Evolutionary conservation across 129 eudicot species (phyloP), one percentile per base, ranked within the genome.

Genomic region (Lactuca sativa): DNA sequence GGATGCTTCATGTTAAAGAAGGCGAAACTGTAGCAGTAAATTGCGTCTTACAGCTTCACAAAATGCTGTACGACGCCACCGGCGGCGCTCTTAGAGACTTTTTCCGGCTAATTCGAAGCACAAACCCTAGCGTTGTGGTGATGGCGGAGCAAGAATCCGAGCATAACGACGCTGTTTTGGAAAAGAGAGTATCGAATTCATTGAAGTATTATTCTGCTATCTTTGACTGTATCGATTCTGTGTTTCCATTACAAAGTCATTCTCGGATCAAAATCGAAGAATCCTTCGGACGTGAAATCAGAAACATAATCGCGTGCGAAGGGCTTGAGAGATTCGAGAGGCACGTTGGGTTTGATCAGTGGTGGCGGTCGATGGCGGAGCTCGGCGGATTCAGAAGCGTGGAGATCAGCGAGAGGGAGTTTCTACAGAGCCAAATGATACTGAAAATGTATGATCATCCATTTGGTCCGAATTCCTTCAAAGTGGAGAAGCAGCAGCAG

Each of bases 1-100:
- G 97, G 99, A 93, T 90, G 98, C 98, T 93, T 67, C 98, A 93
- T 78, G 92, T 89, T 6, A 93, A 93, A 82, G 98, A 89, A 64
- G 71, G 74, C 3, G 98, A 90, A 78, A 75, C 81, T 2, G 98
- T 93, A 62, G 98, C 86, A 7, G 82, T 90, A 13, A 90, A 90
- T 44, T 93, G 97, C 48, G 30, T 83, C 13, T 85, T 81, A n/a
- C 98, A 93, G 69, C 74, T 93, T 67, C 98, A 93, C 80, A 93
- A 87, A 74, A 65, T 87, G 85, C 83, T 87, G 21, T 87, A 93
- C 37, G 98, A 89, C 57, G 48, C 72, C 32, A 83, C 74, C 1
- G 83, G 87, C 14, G 92, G 88, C 6, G 76, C 76, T 2, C 67
- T 93, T 1, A 73, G 75, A 54, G 90, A 93, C 41, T 90, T 93